A percentile compares a stretch with the other conserved stretches of the same genome.
Conservation (phyloP, 73 alveolate species). For the Uronychia setigera region DNA sequence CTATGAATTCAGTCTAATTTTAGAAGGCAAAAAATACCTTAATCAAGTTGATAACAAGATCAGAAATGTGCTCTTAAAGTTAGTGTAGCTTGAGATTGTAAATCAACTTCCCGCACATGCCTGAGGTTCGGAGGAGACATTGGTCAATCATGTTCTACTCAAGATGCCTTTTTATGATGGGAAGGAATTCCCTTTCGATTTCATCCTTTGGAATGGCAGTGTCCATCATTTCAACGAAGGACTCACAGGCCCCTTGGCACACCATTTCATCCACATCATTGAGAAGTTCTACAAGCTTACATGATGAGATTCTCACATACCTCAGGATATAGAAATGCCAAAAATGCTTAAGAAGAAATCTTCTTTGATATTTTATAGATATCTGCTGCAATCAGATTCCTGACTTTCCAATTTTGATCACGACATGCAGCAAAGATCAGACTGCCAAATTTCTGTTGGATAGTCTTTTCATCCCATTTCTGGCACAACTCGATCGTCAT, state of each 20-base stretch:
- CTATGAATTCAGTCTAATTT: neutral
- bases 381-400: neutral
- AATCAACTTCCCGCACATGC: neutral
- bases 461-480: neutral
- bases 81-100: neutral
- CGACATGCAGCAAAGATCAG: neutral
- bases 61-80: neutral
- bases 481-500: neutral
- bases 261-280: neutral
- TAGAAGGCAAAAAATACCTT: neutral
- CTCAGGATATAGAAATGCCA: neutral
- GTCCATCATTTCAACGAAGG: neutral
- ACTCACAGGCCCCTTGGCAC: constrained; percentile 2
- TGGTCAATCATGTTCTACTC: neutral
- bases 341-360: neutral
- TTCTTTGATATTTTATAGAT: neutral
- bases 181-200: neutral
- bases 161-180: neutral
- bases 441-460: neutral
- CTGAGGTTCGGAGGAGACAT: neutral
- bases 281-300: neutral
- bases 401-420: neutral
- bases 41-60: no score
- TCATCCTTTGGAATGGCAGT: neutral
- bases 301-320: neutral